phyloP scores from a whole-genome alignment of 495 filamentous ascomycete species.

The Letharia lupina region DNA sequence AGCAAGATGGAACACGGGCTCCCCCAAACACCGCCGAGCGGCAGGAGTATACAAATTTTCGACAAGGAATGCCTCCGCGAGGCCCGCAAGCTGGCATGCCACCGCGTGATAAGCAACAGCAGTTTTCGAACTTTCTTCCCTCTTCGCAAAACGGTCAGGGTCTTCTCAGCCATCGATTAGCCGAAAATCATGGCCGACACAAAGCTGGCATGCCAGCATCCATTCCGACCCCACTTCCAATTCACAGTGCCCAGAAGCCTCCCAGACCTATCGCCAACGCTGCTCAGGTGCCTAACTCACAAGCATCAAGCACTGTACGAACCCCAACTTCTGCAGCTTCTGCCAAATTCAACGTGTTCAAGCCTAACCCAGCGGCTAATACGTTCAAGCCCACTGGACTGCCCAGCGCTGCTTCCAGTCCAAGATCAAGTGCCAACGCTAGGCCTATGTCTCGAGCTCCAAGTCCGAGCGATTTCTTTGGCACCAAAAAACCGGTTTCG shows the following conservation, averaged over 20 bases:
- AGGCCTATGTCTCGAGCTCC: conserved; percentile 45
- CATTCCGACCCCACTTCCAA: conserved; percentile 48
- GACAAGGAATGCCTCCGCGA: conserved; percentile 41
- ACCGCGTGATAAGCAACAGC: conserved; percentile 30
- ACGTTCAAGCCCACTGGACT: conserved; percentile 65
- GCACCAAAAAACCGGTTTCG: conserved; percentile 52
- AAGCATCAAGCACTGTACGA: conserved; percentile 34
- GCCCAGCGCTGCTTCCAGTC: conserved; percentile 56
- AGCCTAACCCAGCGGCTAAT: conserved; percentile 67
- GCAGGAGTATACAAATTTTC: conserved; percentile 36
- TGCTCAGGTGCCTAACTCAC: conserved; percentile 35
- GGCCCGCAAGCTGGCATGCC: conserved; percentile 33
- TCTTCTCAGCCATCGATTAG: conserved; percentile 46
- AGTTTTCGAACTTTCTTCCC: conserved; percentile 32
- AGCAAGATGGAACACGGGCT: conserved; percentile 28
- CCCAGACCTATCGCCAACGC: conserved; percentile 44
- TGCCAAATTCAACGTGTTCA: conserved; percentile 76
- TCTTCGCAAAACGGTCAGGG: conserved; percentile 35
- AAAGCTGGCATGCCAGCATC: conserved; percentile 38
- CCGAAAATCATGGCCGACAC: conserved; percentile 48
- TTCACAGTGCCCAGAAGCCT: conserved; percentile 43
- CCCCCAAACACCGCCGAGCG: conserved; percentile 36
- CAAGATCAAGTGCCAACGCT: conserved; percentile 46
- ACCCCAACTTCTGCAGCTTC: conserved; percentile 45
- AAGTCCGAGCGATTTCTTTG: conserved; percentile 45